Base-by-base conservation (phyloP, 2,329 filamentous ascomycete genomes). In the Aureobasidium sp. region DNA sequence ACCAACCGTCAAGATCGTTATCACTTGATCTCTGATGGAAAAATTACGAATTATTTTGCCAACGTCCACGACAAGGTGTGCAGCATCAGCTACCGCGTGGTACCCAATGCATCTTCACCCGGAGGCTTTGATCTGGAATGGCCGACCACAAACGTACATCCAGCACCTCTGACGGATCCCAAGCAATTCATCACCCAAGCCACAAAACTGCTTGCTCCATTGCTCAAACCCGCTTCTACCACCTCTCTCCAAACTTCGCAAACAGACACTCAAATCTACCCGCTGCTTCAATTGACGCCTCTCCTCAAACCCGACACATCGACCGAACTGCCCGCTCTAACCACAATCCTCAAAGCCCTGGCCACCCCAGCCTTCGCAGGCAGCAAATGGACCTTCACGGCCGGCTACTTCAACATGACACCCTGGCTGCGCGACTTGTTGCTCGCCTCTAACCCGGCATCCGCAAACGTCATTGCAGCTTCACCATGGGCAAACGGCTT, bases 321-420 rank as follows among this genome's bases (percentile, higher is more conserved):
- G 0, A 97, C 91, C 11, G 93, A 98, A 67, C 83, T 93, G 11
- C 89, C 88, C 1, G 85, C 86, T 14, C 74, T 98, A 16, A 88
- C 82, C 0, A 79, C 80, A 40, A 79, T 97, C 34, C 78, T 97
- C 3, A 78, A 79, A 38, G 79, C 79, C 1, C 77, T 96, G 3
- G 77, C 84, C 0, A 71, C 69, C 0, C 78, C 85, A 0, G 71
- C 77, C 5, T 86, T 88, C 62, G 72, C 76, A 8, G 78, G 80
- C 29, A 87, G 86, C 0, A 85, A 82, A 12, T 98, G 93, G 93
- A 93, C 89, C 0, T 97, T 98, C 68, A 97, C 93, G 1, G 93
- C 93, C 0, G 93, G 93, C 49, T 98, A 98, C 72, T 98, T 98
- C 74, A 98, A 98, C 72, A 95, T 95, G 53, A 90, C 90, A 6